Base-by-base conservation (phyloP, 2,329 filamentous ascomycete species). In the Sporothrix brunneoviolacea region DNA sequence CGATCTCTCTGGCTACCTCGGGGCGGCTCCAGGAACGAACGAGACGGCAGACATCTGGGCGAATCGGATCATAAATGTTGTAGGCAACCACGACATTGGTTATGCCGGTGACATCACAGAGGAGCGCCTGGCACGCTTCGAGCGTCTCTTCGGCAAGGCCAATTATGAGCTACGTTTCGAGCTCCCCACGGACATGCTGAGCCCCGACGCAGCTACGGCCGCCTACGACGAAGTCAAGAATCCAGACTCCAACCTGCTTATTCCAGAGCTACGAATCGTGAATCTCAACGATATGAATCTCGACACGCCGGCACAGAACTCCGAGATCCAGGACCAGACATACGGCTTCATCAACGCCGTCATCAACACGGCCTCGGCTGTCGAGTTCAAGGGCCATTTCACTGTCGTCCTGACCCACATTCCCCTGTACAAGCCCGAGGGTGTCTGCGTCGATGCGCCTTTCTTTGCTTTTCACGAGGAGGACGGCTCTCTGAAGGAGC, bases 21-120 rank as follows among this genome's bases (percentile, higher is more conserved):
- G 72, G 35, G 44, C 28, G 18, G 35, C 19, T 12, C 13, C 32
- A 28, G 13, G 28, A n/a, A 62, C 70, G 8, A 65, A 72, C 43
- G 69, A 70, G 41, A 73, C 79, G 52, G 66, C 68, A 7, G 67
- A 71, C 6, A 66, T 68, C 3, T 97, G 93, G 93, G 68, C 74
- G n/a, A 76, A 73, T 36, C 79, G 86, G 50, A 75, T 96, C 56
- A 89, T 98, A 64, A 94, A 95, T 59, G 81, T 97, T 22, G 90
- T 83, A 0, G 93, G 93, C 1, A 98, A 98, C 62, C 93, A 98
- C 64, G 93, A 98, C 65, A 84, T 98, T 61, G 93, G 93, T 30
- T 98, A 98, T 64, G 89, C 91, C 0, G 93, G 93, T 3, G 93
- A 98, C 65, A 76, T 97, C 54, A 89, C 85, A 36, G 70, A 76